Evolutionary conservation across 495 filamentous ascomycete genomes (phyloP), one percentile per base, ranked within the genome.

Genomic region (Oidiodendron maius): DNA sequence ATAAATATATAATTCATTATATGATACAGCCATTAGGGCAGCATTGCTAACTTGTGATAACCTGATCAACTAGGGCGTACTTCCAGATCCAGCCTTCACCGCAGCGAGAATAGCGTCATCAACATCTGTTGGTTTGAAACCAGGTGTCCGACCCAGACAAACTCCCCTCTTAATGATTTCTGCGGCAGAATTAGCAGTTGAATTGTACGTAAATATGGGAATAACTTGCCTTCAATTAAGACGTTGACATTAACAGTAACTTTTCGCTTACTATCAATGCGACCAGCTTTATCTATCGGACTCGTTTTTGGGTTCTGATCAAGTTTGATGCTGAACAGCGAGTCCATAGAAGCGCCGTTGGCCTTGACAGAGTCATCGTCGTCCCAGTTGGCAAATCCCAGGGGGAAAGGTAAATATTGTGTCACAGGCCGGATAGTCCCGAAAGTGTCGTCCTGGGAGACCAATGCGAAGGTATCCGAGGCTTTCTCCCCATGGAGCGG

Each of bases 141-240:
- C 83, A 3, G 83, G 82, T 2, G 76, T 59, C 10, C 79, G 66
- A 0, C 83, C 83, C 0, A 86, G 66, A 62, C 83, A 87, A 0
- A 79, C 71, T 3, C 62, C 71, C 18, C 59, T 53, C 32, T 50
- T 60, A 40, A 76, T 58, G 37, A 79, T 56, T 48, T 68, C 75
- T 80, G 38, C 9, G 45, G 9, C 18, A 36, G n/a, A 21, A 4
- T 25, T 36, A n/a, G 49, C 22, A 36, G 5, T 48, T 36, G 22
- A 52, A n/a, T 32, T 15, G 24, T 6, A 38, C 16, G 34, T 17
- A 42, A 1, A 2, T 40, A 17, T 32, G 13, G 17, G 15, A 23
- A 16, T 30, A 9, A 50, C 53, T 51, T 44, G 57, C 58, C 48
- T 34, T 55, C 51, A 4, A 57, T 4, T 12, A 61, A 40, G 3